Conservation (phyloP, 129 eudicot species). For the Kitagawia praeruptora region DNA sequence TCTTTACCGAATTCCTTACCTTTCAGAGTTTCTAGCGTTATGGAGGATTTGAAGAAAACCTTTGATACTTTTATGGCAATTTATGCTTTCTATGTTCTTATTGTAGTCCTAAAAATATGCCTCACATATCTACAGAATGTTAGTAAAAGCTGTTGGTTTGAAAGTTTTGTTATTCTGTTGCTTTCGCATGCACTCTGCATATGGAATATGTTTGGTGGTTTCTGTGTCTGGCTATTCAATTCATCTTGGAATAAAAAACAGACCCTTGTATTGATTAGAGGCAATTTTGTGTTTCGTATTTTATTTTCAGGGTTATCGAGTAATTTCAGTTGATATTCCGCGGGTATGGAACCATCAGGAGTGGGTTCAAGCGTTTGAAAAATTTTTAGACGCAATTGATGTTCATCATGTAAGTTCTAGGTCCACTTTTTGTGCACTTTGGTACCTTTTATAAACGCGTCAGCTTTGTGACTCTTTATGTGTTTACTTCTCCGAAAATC, state of each 20-base stretch:
- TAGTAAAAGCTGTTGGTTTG: not conserved
- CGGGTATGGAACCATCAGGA: slow-evolving; percentile 85
- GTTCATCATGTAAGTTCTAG: slow-evolving; percentile 83
- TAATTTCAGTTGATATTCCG: slow-evolving; percentile 94
- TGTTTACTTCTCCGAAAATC: not conserved
- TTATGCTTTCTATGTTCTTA: not conserved
- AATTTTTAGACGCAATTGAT: slow-evolving; percentile 85
- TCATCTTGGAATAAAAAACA: not conserved
- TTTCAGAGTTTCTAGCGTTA: not conserved
- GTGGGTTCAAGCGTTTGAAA: slow-evolving; percentile 97
- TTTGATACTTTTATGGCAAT: not conserved
- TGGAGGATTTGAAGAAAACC: not conserved
- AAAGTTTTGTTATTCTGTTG: not conserved
- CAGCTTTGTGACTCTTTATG: not conserved
- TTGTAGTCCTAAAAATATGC: not conserved
- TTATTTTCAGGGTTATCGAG: slow-evolving; percentile 79
- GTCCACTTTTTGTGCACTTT: not conserved
- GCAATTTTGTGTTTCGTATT: not conserved
- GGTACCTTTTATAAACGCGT: not conserved
- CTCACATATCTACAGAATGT: not conserved
- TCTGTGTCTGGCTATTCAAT: not conserved
- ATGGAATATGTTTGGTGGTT: not conserved
- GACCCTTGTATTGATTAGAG: not conserved
- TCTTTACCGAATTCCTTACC: not conserved
- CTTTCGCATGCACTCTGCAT: not conserved